Evolutionary conservation across 1,139 yeast species (phyloP).

Genomic region (Yarrowia galli): DNA sequence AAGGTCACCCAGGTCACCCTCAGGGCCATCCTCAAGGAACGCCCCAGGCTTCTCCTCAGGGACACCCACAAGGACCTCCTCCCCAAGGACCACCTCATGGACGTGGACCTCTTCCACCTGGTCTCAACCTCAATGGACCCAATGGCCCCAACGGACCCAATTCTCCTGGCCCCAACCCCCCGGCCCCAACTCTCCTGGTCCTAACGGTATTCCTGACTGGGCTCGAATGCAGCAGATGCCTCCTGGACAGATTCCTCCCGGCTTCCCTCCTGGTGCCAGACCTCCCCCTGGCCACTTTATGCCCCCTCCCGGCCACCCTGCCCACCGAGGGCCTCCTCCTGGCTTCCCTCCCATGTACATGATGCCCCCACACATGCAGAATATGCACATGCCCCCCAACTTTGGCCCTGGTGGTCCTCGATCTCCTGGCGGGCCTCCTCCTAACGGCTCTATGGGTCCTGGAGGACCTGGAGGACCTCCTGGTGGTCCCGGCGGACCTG

Average conservation of each 20-base stretch:
- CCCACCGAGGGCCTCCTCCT: constrained; percentile 38
- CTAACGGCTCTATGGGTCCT: constrained; percentile 15
- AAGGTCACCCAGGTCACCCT: constrained; percentile 2
- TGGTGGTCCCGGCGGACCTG: constrained; percentile 19
- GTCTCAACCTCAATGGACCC: constrained; percentile 16
- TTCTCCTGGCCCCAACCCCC: constrained; percentile 30
- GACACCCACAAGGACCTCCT: constrained; percentile 27
- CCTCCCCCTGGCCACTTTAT: constrained; percentile 40
- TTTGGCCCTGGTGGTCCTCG: constrained; percentile 39
- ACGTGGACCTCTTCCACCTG: constrained; percentile 25
- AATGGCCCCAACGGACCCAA: constrained; percentile 35
- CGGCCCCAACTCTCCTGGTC: constrained; percentile 37
- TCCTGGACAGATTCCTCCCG: constrained; percentile 22
- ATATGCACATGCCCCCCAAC: constrained; percentile 41
- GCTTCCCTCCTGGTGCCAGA: constrained; percentile 40
- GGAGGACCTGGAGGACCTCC: constrained; percentile 30
- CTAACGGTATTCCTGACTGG: constrained; percentile 34
- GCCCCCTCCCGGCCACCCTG: constrained; percentile 30
- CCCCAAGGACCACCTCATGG: constrained; percentile 35
- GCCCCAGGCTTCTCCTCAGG: constrained; percentile 19
- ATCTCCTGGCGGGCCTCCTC: constrained; percentile 24
- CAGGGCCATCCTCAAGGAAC: constrained; percentile 22
- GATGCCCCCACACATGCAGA: constrained; percentile 39
- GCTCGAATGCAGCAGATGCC: constrained; percentile 39
- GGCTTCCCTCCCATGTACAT: constrained; percentile 35